These are phyloP conservation scores for Boletus fagicola DNA, from an alignment of 768 basidiomycete species.

Conservation along the genomic window DNA sequence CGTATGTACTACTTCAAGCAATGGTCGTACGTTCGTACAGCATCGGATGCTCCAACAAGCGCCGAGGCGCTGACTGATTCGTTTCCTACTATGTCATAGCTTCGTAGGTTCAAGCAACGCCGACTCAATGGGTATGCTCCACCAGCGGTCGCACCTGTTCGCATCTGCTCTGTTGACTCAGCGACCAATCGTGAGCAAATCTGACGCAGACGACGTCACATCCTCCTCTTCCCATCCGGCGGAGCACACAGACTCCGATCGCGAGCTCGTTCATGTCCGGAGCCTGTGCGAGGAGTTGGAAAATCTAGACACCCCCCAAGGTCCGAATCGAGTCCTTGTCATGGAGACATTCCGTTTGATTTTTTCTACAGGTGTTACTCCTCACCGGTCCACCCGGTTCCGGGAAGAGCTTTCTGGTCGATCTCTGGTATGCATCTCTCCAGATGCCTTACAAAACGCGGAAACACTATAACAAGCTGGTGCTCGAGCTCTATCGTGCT, in stretches of 20 bases:
- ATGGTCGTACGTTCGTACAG: background rate
- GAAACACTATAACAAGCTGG: background rate
- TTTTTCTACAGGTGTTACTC: background rate
- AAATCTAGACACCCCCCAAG: constrained; percentile 43
- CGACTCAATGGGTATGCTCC: constrained; percentile 37
- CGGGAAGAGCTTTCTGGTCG: background rate
- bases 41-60: background rate
- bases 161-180: constrained; percentile 23
- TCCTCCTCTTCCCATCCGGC: background rate
- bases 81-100: background rate
- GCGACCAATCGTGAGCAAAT: background rate
- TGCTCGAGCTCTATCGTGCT: background rate
- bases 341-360: too few species aligned
- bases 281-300: constrained; percentile 26
- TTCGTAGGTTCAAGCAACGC: background rate
- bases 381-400: background rate
- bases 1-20: background rate
- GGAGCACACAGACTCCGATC: background rate
- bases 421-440: background rate
- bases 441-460: background rate
- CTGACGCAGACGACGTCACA: constrained; percentile 17
- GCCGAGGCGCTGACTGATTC: background rate
- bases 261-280: background rate
- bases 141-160: constrained; percentile 37
- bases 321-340: constrained; percentile 24